Evolutionary conservation across 2,329 filamentous ascomycete species (phyloP).

Genomic region (Penicillium sp.): DNA sequence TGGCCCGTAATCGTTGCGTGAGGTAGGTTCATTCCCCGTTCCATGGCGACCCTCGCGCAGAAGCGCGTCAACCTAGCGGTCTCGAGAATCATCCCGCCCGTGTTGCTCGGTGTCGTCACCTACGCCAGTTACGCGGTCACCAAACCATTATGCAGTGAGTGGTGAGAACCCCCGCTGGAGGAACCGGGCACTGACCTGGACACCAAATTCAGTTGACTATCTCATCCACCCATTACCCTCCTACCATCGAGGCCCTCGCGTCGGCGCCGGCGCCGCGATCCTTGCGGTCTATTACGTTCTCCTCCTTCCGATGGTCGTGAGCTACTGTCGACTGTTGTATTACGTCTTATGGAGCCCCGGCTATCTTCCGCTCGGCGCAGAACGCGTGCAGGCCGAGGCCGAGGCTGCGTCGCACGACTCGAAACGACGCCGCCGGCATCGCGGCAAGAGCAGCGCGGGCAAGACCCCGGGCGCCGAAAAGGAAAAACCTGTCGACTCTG

Average conservation of each 20-base stretch:
- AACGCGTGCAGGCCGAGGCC: slow-evolving; percentile 33
- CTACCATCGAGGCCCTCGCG: slow-evolving; percentile 43
- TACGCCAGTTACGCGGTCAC: slow-evolving; percentile 72
- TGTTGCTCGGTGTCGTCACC: slow-evolving; percentile 64
- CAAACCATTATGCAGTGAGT: slow-evolving; percentile 65
- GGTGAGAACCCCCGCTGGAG: neutral
- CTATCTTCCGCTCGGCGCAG: slow-evolving; percentile 63
- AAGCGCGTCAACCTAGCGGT: slow-evolving; percentile 56
- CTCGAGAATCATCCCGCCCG: slow-evolving; percentile 65
- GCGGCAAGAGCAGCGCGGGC: slow-evolving; percentile 25
- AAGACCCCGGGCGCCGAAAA: slow-evolving; percentile 15
- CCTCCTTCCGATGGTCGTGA: slow-evolving; percentile 61
- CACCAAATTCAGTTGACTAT: slow-evolving; percentile 64
- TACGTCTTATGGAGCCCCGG: slow-evolving; percentile 70
- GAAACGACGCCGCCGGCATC: slow-evolving; percentile 18
- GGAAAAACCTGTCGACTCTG: slow-evolving; percentile 26
- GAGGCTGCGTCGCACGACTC: slow-evolving; percentile 21
- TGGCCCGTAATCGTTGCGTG: slow-evolving; percentile 13
- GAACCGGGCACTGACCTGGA: neutral
- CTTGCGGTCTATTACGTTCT: slow-evolving; percentile 71
- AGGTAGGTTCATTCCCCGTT: slow-evolving; percentile 15
- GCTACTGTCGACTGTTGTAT: slow-evolving; percentile 70
- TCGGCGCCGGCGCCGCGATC: slow-evolving; percentile 63
- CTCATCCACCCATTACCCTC: slow-evolving; percentile 55
- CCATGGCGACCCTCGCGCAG: slow-evolving; percentile 36